Percentiles rank a stretch among this genome's conserved stretches.
Conservation (phyloP, 2,329 filamentous ascomycete genomes). For the Lomentospora prolificans region DNA sequence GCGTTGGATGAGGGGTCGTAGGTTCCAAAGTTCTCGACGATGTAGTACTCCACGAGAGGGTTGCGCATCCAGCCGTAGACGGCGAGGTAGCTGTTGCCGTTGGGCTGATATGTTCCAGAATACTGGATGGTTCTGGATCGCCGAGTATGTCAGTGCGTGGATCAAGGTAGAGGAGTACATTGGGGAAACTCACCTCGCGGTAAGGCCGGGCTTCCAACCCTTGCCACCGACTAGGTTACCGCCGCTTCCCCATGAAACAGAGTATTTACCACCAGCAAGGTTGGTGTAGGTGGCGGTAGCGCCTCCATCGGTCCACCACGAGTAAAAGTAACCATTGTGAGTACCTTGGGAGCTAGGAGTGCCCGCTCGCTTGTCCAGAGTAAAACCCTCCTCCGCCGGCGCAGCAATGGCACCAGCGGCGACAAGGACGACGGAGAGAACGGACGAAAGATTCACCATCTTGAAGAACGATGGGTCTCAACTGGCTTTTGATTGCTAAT, state of each 20-base stretch:
- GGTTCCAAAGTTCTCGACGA: constrained; percentile 27
- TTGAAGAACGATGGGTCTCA: too few relatives aligned
- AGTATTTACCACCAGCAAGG: constrained; percentile 31
- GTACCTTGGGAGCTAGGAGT: constrained; percentile 25
- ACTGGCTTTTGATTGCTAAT: too few relatives aligned
- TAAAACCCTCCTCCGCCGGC: not conserved
- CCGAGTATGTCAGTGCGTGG: not conserved
- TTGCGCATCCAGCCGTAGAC: constrained; percentile 27
- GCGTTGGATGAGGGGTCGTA: constrained; percentile 25
- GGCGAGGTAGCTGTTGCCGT: constrained; percentile 25
- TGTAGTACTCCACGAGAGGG: constrained; percentile 27
- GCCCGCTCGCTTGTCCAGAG: constrained; percentile 7
- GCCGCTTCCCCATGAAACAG: constrained; percentile 30
- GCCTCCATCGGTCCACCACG: constrained; percentile 36
- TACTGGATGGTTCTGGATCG: constrained; percentile 14
- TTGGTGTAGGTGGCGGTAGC: constrained; percentile 35
- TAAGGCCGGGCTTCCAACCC: constrained; percentile 45
- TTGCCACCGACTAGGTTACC: constrained; percentile 49
- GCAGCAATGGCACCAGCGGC: not conserved
- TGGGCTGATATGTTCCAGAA: constrained; percentile 20
- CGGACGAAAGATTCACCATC: not conserved
- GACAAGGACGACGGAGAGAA: not conserved
- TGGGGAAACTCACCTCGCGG: constrained; percentile 34
- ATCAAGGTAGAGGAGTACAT: constrained; percentile 2
- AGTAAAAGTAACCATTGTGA: constrained; percentile 35